A percentile compares a stretch with the other conserved stretches of the same genome.
These are phyloP conservation scores for Gentiana straminea DNA, from an alignment of 257 asterid genomes.

Conservation along the genomic window DNA sequence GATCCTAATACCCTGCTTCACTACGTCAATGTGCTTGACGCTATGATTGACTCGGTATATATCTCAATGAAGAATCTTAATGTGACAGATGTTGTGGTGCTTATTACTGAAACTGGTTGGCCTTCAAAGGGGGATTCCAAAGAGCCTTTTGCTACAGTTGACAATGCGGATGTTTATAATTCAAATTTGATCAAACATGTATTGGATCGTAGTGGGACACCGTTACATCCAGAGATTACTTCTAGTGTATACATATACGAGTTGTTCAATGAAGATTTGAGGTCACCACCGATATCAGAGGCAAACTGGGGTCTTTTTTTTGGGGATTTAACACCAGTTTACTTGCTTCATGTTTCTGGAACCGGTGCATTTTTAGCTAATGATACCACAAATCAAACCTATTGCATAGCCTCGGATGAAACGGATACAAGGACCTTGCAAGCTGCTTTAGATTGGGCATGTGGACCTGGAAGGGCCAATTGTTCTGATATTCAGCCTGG, in stretches of 20 bases:
- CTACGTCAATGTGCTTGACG: slow-evolving; percentile 82
- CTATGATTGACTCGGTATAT: slow-evolving; percentile 91
- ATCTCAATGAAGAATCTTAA: slow-evolving; percentile 88
- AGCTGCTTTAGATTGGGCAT: slow-evolving; percentile 96
- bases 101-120: slow-evolving; percentile 91
- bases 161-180: slow-evolving; percentile 76
- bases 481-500: slow-evolving; percentile 97
- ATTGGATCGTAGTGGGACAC: slow-evolving; percentile 67
- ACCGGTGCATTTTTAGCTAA: slow-evolving; percentile 90
- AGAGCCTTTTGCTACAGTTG: slow-evolving; percentile 86
- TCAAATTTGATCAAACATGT: slow-evolving; percentile 86
- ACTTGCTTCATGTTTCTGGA: slow-evolving; percentile 87
- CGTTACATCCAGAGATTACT: slow-evolving; percentile 80
- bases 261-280: slow-evolving; percentile 87
- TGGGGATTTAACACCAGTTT: slow-evolving; percentile 77
- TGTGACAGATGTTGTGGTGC: slow-evolving; percentile 60
- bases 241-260: slow-evolving; percentile 78
- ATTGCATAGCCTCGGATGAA: slow-evolving; percentile 67
- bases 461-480: slow-evolving; percentile 96
- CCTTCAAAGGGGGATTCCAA: slow-evolving; percentile 86
- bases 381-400: slow-evolving; percentile 81
- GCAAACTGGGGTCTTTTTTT: slow-evolving; percentile 91
- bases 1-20: slow-evolving; percentile 92
- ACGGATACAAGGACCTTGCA: slow-evolving; percentile 63
- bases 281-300: slow-evolving; percentile 81